Base-by-base conservation (phyloP, 2,329 filamentous ascomycete genomes). In the Sporothrix phasma region DNA sequence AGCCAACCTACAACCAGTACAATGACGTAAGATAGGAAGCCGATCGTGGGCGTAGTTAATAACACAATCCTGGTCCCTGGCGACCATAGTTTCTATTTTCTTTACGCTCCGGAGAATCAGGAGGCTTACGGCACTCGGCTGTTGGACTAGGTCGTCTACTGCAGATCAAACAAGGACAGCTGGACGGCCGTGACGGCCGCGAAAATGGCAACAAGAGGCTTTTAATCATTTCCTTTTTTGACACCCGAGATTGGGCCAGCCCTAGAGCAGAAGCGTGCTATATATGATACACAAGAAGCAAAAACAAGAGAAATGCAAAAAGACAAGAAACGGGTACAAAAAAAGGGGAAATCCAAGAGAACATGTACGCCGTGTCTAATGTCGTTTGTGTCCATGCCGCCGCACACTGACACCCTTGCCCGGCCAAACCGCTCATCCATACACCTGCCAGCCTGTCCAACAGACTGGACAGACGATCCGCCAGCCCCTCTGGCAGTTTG, bases 351-450 rank as follows among this genome's bases (percentile, higher is more conserved):
- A 47, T 47, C 47, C 45, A 53, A 60, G 41, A 60, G 26, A 37
- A 53, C 22, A 49, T 37, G 26, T 64, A 41, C 56, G 56, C 63
- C 46, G 26, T 61, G 46, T 64, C 54, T 64, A 64, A 61, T 64
- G 62, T 34, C 56, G 54, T 60, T 61, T 22, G 37, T 41, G 37
- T 61, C 46, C 39, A 37, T 13, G 34, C 34, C 34, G 54, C 54
- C 54, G 22, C 37, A 29, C 46, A 41, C 24, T 43, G 49, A 58
- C 41, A 56, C 41, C 39, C 46, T 17, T 37, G 3, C 31, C 51
- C 51, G 10, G 22, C n/a, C 37, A 24, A 19, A 13, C 7, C 22
- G 39, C 39, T 5, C 15, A n/a, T 5, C 39, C 39, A 15, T 41
- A 17, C 17, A 17, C 17, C 17, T 43, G 17, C 17, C 41, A 15